Evolutionary conservation across 1,284 basidiomycete genomes (phyloP), one percentile per base, ranked within the genome.

Genomic region (Puccinia coronata): DNA sequence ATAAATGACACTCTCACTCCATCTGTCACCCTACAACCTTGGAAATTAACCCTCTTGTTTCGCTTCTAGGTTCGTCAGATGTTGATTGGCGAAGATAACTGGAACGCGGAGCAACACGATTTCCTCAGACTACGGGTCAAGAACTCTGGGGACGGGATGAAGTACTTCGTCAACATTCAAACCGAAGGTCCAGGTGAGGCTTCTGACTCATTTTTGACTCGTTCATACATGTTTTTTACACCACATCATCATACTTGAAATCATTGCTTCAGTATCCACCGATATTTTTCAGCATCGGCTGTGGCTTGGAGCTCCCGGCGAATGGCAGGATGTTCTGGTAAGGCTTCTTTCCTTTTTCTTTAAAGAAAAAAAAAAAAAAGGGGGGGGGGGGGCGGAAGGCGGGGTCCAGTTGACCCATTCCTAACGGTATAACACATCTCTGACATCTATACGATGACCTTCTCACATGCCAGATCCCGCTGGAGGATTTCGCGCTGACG

Each of bases 221-320:
- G 1, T 25, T 34, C 16, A 53, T 53, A 47, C 28, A 57, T 34
- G 71, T 55, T 28, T 16, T 25, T 53, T 55, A 14, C 39, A 23
- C 18, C 12, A 57, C 23, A 25, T 75, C 53, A 20, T 57, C 6
- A 41, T 11, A n/a, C 20, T 18, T 39, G 14, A n/a, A 28, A 31
- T 76, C 6, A 23, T 12, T 11, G 34, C 16, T 53, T 9, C 81
- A 85, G 88, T 92, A 70, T 89, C 90, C 59, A 91, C 90, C 31
- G 94, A 95, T 86, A 87, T 96, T 28, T 96, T 94, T 91, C 95
- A 96, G 85, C 94, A 96, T 84, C 89, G 93, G 51, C 87, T 96
- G 51, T 93, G 91, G 86, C 88, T 90, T 80, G 89, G 90, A 73
- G 87, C 88, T 31, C 91, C 92, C 77, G 91, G 91, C 23, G 88